Evolutionary conservation across 2,329 filamentous ascomycete species (phyloP), one percentile per base, ranked within the genome.

Genomic region (Thelonectria discophora): DNA sequence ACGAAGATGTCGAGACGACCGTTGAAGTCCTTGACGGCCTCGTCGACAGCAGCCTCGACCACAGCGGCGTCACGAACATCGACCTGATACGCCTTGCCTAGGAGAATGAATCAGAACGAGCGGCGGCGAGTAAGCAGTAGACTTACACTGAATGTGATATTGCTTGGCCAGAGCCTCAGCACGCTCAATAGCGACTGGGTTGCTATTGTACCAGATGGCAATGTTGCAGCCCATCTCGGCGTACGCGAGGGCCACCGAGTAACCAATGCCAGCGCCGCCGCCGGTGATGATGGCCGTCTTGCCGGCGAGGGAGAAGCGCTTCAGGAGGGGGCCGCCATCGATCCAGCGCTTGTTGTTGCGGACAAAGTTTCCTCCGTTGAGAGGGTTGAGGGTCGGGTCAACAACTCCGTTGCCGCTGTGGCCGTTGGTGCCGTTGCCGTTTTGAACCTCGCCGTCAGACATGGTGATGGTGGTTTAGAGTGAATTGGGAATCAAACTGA

Each of bases 1-100:
- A 93, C 86, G 69, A 93, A 92, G 66, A 92, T 84, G 70, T 93
- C 90, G 17, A 93, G 84, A 6, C 89, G 86, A 61, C 88, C 87
- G 70, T 89, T 88, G 76, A 93, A 89, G 12, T 92, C 89, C 60
- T 81, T 75, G 48, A 87, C 77, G 63, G 84, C 81, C 42, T 77
- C 74, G 62, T 83, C 75, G 27, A 89, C 79, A 3, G 82, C 79
- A 8, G 76, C 72, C 47, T 82, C 75, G 8, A 87, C 81, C 3
- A 80, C 76, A 15, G 83, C 80, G 63, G 79, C 82, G 15, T 80
- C 77, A 47, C 80, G 84, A 10, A 89, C 80, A 68, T 89, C 82
- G 60, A 89, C 84, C 69, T 84, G 80, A 75, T 87, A 88, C 4
- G 86, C 85, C 74, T 81, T 84, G 78, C 82, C 84, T 86, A 12